Evolutionary conservation across 495 filamentous ascomycete genomes (phyloP).

Genomic region (Lichenothelia convexa): DNA sequence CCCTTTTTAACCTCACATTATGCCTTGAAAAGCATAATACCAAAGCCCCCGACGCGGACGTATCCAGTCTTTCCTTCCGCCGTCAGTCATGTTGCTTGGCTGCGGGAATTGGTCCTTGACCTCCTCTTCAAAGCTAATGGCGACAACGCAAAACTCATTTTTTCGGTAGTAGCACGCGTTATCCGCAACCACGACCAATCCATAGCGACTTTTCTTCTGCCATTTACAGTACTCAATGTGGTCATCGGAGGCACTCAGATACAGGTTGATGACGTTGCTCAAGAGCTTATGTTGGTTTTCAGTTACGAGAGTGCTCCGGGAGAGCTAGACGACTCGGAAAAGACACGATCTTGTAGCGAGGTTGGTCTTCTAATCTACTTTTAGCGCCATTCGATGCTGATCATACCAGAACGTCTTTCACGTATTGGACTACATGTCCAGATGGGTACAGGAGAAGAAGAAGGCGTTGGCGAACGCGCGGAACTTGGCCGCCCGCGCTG

Average conservation of each 20-base stretch:
- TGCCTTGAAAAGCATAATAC: constrained; percentile 26
- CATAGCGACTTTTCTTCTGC: constrained; percentile 70
- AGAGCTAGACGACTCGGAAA: too few relatives aligned
- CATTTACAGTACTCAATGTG: constrained; percentile 64
- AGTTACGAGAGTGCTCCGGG: constrained; percentile 37
- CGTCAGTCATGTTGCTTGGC: constrained; percentile 59
- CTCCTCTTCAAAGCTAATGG: constrained; percentile 55
- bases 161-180: constrained; percentile 59
- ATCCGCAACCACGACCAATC: constrained; percentile 67
- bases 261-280: constrained; percentile 45
- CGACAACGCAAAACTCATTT: constrained; percentile 51
- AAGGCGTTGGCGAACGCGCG: constrained; percentile 26
- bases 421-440: constrained; percentile 74
- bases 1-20: constrained; percentile 79
- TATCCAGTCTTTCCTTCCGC: constrained; percentile 62
- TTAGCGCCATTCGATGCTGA: too few relatives aligned
- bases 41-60: too few relatives aligned
- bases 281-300: constrained; percentile 55
- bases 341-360: too few relatives aligned
- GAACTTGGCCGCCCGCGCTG: constrained; percentile 13
- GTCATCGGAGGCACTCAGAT: constrained; percentile 48
- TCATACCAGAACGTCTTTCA: constrained; percentile 85
- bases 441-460: constrained; percentile 73
- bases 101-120: constrained; percentile 62
- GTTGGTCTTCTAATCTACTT: too few relatives aligned